Conservation (phyloP, 164 flowering plant species). For the Nymphaea thermarum region DNA sequence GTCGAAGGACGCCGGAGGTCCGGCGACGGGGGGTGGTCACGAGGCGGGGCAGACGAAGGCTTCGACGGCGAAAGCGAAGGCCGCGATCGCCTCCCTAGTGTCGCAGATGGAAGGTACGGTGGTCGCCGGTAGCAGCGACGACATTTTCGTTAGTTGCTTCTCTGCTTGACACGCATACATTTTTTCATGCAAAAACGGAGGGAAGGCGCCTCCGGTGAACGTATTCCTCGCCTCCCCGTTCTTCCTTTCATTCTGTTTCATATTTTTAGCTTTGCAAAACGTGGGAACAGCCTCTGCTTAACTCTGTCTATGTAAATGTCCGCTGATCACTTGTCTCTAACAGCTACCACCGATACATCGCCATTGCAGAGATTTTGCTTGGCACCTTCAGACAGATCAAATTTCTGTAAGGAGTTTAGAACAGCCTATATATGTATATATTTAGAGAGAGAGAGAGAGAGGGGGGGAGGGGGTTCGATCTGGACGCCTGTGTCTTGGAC, state of each 20-base stretch:
- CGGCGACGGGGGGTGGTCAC: background rate
- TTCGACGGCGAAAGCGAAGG: background rate
- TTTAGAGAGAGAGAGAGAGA: background rate
- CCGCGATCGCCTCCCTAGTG: background rate
- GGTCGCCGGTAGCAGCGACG: conserved; percentile 2
- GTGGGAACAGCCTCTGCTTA: no score
- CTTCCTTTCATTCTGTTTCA: no score
- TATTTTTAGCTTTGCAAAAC: no score
- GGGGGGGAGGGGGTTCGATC: background rate
- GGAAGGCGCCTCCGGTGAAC: no score
- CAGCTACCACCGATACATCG: no score
- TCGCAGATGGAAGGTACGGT: conserved; percentile 2
- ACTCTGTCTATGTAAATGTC: no score
- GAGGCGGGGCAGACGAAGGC: background rate
- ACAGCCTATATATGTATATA: background rate
- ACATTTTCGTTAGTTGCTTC: conserved; percentile 9
- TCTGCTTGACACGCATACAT: conserved; percentile 5
- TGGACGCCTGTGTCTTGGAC: background rate
- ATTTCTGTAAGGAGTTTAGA: background rate
- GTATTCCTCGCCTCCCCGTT: no score
- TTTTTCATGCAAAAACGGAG: background rate
- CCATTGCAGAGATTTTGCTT: no score
- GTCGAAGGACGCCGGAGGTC: background rate
- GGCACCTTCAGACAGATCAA: background rate
- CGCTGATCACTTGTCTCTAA: no score